phyloP scores from a whole-genome alignment of 2,329 filamentous ascomycete genomes.

The Hymenoscyphus scutula region DNA sequence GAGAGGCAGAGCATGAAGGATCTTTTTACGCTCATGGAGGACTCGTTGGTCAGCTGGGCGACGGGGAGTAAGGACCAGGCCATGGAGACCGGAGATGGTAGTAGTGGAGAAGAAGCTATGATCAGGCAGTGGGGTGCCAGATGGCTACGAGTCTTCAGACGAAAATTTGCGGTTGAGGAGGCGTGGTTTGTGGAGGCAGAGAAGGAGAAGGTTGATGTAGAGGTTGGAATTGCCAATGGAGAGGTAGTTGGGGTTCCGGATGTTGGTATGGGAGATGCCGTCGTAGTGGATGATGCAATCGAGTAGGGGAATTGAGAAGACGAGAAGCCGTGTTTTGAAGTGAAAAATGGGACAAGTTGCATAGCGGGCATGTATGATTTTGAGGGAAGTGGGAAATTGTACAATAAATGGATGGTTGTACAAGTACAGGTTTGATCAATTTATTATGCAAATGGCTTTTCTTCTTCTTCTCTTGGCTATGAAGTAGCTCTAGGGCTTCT shows the following conservation, averaged over 20 bases:
- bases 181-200: constrained; percentile 50
- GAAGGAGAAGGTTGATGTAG: constrained; percentile 27
- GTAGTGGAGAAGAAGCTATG: constrained; percentile 58
- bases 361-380: too few species aligned
- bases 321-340: background rate
- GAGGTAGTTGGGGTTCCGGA: constrained; percentile 6
- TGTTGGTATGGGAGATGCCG: constrained; percentile 1
- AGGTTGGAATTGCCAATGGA: constrained; percentile 12
- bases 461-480: too few species aligned
- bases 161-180: constrained; percentile 84
- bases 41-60: constrained; percentile 71
- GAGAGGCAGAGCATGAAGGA: constrained; percentile 75
- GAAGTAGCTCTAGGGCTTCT: too few species aligned
- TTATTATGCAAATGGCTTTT: too few species aligned
- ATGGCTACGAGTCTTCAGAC: constrained; percentile 82
- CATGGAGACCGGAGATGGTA: constrained; percentile 65
- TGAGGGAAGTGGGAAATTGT: too few species aligned
- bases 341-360: too few species aligned
- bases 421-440: too few species aligned
- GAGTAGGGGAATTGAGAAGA: background rate
- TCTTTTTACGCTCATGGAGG: constrained; percentile 78
- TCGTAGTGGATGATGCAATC: background rate
- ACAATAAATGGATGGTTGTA: too few species aligned
- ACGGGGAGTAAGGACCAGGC: constrained; percentile 70
- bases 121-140: constrained; percentile 78